Percentiles rank a stretch among this genome's conserved stretches.
Conservation (phyloP, 129 eudicot genomes). For the Lactuca sativa region DNA sequence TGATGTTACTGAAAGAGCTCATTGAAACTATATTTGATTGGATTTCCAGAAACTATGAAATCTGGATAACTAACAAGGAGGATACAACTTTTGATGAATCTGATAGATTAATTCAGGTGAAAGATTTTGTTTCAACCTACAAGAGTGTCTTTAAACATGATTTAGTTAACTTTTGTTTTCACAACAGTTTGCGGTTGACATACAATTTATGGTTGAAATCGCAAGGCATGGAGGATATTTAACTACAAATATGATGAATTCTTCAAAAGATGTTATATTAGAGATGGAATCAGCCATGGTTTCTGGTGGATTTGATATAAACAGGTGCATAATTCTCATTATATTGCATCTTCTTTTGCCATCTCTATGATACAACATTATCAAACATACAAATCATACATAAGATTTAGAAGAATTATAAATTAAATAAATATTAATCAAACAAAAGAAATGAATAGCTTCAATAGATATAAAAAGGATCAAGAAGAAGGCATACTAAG, state of each 20-base stretch:
- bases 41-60: constrained; percentile 38
- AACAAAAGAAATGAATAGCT: neutral
- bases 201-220: constrained; percentile 44
- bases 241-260: too few relatives aligned
- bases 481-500: too few relatives aligned
- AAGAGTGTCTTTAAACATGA: neutral
- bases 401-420: too few relatives aligned
- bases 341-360: constrained; percentile 27
- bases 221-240: too few relatives aligned
- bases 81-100: constrained; percentile 34
- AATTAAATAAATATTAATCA: too few relatives aligned
- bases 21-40: constrained; percentile 46
- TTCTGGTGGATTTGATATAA: constrained; percentile 44
- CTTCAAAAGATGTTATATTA: too few relatives aligned
- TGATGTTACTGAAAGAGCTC: constrained; percentile 42
- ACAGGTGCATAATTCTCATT: constrained; percentile 35
- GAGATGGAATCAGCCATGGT: constrained; percentile 10
- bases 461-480: too few relatives aligned
- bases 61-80: constrained; percentile 22
- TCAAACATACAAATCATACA: neutral
- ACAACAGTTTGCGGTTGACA: constrained; percentile 51
- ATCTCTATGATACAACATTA: neutral
- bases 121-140: neutral
- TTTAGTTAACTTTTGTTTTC: constrained; percentile 1
- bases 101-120: constrained; percentile 55